Evolutionary conservation across 768 basidiomycete genomes (phyloP).

Genomic region (Agaricus subrufescens): DNA sequence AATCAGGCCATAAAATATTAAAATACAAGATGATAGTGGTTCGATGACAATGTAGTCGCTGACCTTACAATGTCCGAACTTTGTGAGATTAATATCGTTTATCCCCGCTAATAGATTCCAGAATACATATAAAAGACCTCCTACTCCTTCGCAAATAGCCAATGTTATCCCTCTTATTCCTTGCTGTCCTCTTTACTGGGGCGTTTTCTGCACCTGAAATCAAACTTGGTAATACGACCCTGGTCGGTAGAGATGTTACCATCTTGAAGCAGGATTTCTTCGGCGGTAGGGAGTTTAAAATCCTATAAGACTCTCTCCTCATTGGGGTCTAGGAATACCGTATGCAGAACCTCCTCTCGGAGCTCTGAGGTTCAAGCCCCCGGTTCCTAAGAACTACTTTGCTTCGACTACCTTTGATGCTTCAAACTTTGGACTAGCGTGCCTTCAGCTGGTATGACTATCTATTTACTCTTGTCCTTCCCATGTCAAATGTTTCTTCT

Average conservation of each 20-base stretch:
- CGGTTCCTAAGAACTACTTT: slow-evolving; percentile 37
- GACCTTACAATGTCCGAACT: too few relatives aligned
- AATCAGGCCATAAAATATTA: too few relatives aligned
- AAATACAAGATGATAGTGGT: too few relatives aligned
- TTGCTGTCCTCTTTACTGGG: not conserved
- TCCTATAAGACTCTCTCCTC: not conserved
- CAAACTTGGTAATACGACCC: slow-evolving; percentile 31
- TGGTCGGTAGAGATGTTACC: slow-evolving; percentile 31
- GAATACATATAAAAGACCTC: too few relatives aligned
- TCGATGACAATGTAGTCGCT: too few relatives aligned
- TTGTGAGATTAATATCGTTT: too few relatives aligned
- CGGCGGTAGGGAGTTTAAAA: slow-evolving; percentile 29
- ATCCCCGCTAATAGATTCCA: too few relatives aligned
- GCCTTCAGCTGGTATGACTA: slow-evolving; percentile 41
- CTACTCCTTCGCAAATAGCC: too few relatives aligned
- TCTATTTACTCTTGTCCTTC: slow-evolving; percentile 9
- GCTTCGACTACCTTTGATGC: slow-evolving; percentile 36
- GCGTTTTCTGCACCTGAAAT: slow-evolving; percentile 26
- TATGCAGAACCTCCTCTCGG: slow-evolving; percentile 53
- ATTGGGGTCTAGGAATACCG: slow-evolving; percentile 37
- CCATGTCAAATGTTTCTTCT: not conserved
- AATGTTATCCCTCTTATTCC: too few relatives aligned
- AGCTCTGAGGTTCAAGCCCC: slow-evolving; percentile 37
- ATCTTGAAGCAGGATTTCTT: slow-evolving; percentile 38
- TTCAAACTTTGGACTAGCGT: slow-evolving; percentile 39